Conservation (phyloP, 2,329 filamentous ascomycete species). For the Xylariaceae sp. region DNA sequence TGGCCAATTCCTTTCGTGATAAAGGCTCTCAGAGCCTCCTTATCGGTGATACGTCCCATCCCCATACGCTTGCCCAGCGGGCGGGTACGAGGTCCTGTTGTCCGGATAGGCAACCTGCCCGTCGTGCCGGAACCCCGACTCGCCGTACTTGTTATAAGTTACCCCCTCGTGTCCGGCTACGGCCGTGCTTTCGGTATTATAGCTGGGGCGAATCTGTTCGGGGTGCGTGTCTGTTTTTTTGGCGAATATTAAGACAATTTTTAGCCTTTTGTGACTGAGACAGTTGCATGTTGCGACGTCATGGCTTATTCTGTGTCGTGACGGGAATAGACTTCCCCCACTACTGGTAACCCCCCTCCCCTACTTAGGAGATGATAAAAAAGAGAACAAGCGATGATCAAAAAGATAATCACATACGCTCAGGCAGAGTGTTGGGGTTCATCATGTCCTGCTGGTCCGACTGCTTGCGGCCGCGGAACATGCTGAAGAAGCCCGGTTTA, state of each 20-base stretch:
- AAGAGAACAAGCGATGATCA: background rate
- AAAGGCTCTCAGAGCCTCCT: too few relatives aligned
- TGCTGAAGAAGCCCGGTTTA: constrained; percentile 29
- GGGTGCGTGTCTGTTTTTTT: constrained; percentile 27
- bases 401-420: constrained; percentile 21
- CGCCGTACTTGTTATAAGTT: constrained; percentile 29
- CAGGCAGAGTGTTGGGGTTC: constrained; percentile 32
- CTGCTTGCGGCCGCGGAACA: constrained; percentile 26
- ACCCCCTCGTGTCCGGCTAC: constrained; percentile 23
- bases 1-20: too few relatives aligned
- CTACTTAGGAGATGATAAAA: background rate
- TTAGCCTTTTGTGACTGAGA: too few relatives aligned
- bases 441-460: constrained; percentile 14
- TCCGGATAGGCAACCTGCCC: constrained; percentile 30
- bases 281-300: too few relatives aligned
- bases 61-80: constrained; percentile 21
- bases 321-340: too few relatives aligned
- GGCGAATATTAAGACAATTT: too few relatives aligned
- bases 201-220: constrained; percentile 32
- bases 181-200: constrained; percentile 33
- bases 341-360: background rate
- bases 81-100: constrained; percentile 4
- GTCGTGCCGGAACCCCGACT: constrained; percentile 25
- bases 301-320: too few relatives aligned
- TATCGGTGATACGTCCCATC: constrained; percentile 11